Evolutionary conservation across 1,139 yeast species (phyloP).

Genomic region (Candida glucosophila): DNA sequence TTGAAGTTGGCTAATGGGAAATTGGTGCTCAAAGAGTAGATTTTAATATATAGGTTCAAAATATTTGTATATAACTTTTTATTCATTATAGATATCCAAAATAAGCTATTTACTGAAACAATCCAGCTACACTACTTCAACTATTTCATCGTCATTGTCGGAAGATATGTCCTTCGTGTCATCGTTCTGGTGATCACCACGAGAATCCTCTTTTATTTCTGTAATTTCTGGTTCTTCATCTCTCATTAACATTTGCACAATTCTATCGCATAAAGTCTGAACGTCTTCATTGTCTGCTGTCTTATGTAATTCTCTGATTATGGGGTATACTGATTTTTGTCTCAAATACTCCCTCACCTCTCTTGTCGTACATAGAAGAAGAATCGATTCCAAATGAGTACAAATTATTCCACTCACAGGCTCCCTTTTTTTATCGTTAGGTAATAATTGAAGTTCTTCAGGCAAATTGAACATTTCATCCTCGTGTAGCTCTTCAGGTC

Average conservation of each 20-base stretch:
- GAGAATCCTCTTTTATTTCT: slow-evolving; percentile 22
- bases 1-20: slow-evolving; percentile 61
- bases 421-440: slow-evolving; percentile 72
- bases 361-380: slow-evolving; percentile 69
- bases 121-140: slow-evolving; percentile 36
- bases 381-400: slow-evolving; percentile 67
- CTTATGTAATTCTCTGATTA: slow-evolving; percentile 78
- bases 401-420: slow-evolving; percentile 56
- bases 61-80: too few species aligned
- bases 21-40: slow-evolving; percentile 46
- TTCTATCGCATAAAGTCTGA: slow-evolving; percentile 59
- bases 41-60: too few species aligned
- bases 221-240: slow-evolving; percentile 62
- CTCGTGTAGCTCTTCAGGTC: slow-evolving; percentile 68
- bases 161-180: too few species aligned
- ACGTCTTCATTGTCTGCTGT: slow-evolving; percentile 56
- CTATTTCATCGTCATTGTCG: slow-evolving; percentile 36
- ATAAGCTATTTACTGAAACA: slow-evolving; percentile 1
- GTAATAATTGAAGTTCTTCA: slow-evolving; percentile 75
- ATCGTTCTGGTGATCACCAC: slow-evolving; percentile 20
- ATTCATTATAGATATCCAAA: slow-evolving; percentile 1
- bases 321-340: slow-evolving; percentile 70
- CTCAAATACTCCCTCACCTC: slow-evolving; percentile 69
- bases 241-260: slow-evolving; percentile 85
- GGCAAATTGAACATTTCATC: slow-evolving; percentile 88